Base-by-base conservation (phyloP, 345 rosid species). In the thale cress (Arabidopsis thaliana) region DNA sequence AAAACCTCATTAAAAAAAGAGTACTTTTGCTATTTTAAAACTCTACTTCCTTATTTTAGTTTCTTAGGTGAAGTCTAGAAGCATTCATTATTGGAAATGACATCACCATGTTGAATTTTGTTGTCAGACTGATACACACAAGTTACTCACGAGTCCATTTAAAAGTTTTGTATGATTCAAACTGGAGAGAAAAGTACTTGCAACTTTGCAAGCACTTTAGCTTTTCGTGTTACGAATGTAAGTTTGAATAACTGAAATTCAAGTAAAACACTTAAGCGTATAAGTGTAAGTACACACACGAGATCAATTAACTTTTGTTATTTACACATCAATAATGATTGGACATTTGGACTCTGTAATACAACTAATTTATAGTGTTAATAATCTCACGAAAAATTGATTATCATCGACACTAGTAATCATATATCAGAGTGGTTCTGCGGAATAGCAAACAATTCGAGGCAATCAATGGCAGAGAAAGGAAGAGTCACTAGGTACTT, bases 41-140 rank as follows among this genome's bases (percentile, higher is more conserved):
- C 45, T 23, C 9, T 59, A 5, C 8, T 37, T 42, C 23, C 4
- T 28, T n/a, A 13, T 22, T 62, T 52, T 22, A n/a, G 33, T 23
- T 42, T 3, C 45, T 24, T 23, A 59, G 28, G 75, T 59, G 16
- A 49, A 38, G 24, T 71, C 25, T 46, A 71, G 41, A 71, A 71
- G 58, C 67, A 59, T 37, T 36, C n/a, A 57, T 28, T 58, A 58
- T 22, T 40, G 73, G 20, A 50, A 59, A 75, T 75, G 55, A 67
- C 73, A 59, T 50, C 79, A 75, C 63, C 46, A 40, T 59, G 59
- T 65, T 55, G 65, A 56, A 65, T 46, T 63, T n/a, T 74, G 20
- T 57, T 2, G 42, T 16, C 60, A 67, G 49, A 25, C 33, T 22
- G 9, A 37, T 38, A 48, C 44, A 24, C 32, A 33, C 6, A 41